These are phyloP conservation scores for Penicillium expansum DNA, from an alignment of 2,329 filamentous ascomycete genomes.

Conservation along the genomic window DNA sequence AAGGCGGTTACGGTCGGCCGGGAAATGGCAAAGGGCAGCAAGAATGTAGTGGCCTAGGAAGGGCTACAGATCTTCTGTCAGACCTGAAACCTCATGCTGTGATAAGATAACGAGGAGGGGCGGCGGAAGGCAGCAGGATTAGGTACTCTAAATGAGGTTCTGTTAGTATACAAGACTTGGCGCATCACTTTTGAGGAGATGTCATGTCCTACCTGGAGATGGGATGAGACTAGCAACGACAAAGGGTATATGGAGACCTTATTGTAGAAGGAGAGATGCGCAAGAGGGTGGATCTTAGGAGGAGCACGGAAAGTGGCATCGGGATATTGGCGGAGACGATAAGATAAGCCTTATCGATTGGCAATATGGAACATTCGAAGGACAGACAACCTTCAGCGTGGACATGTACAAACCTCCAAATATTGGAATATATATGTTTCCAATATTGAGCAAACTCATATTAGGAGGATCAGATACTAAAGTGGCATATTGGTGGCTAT, in stretches of 20 bases:
- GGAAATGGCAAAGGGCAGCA: not conserved
- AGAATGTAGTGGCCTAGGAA: conserved; percentile 5
- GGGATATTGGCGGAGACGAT: conserved; percentile 3
- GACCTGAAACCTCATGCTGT: conserved; percentile 16
- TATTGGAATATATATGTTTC: not conserved
- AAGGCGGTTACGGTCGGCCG: not conserved
- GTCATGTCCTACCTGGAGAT: not conserved
- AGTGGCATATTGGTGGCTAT: not conserved
- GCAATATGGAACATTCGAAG: no score
- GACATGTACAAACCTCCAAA: not conserved
- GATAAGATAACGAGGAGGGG: conserved; percentile 16
- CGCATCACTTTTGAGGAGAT: not conserved
- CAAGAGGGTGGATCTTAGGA: not conserved
- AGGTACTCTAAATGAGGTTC: not conserved
- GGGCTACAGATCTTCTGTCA: conserved; percentile 14
- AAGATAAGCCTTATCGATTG: conserved; percentile 1
- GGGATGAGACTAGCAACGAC: not conserved
- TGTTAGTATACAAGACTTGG: conserved; percentile 6
- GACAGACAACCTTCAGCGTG: not conserved
- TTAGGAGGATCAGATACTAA: not conserved
- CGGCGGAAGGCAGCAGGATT: conserved; percentile 35
- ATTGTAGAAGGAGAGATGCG: not conserved
- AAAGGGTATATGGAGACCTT: not conserved
- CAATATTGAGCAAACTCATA: not conserved
- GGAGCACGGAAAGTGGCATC: not conserved